A percentile compares a stretch with the other conserved stretches of the same genome.
These are phyloP conservation scores for Nannochloris sp. DNA, from an alignment of 139 green algal species.

Conservation along the genomic window DNA sequence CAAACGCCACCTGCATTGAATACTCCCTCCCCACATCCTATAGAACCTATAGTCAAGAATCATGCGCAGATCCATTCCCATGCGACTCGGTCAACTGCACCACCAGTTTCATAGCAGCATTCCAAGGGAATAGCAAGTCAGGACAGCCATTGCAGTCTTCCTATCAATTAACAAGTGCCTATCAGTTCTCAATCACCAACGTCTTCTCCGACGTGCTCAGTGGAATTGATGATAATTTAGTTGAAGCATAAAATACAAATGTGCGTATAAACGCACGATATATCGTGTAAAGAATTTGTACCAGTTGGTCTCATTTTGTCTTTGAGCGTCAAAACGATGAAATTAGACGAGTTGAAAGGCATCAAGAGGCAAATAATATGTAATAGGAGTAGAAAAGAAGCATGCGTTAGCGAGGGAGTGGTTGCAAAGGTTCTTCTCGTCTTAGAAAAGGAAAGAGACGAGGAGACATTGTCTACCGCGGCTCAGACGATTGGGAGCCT, in stretches of 20 bases:
- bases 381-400: not conserved
- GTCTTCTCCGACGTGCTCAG: conserved; percentile 1
- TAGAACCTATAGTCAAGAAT: conserved; percentile 10
- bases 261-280: too few species aligned
- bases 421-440: not conserved
- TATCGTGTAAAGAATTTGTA: conserved; percentile 21
- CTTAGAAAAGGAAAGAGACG: not conserved
- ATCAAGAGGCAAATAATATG: not conserved
- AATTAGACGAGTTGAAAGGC: not conserved
- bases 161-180: conserved; percentile 30
- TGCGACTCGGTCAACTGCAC: conserved; percentile 22
- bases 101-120: conserved; percentile 20
- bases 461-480: not conserved
- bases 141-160: conserved; percentile 17
- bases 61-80: conserved; percentile 19
- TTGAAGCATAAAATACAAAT: not conserved
- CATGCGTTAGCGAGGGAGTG: not conserved
- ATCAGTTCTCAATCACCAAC: conserved; percentile 23
- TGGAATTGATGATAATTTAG: not conserved
- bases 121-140: conserved; percentile 20
- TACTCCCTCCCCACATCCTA: conserved; percentile 2
- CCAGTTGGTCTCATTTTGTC: conserved; percentile 19
- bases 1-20: conserved; percentile 4
- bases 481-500: not conserved
- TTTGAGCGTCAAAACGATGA: not conserved